Evolutionary conservation across 2,329 filamentous ascomycete genomes (phyloP).

Genomic region (Nothophaeocryptopus gaeumannii): DNA sequence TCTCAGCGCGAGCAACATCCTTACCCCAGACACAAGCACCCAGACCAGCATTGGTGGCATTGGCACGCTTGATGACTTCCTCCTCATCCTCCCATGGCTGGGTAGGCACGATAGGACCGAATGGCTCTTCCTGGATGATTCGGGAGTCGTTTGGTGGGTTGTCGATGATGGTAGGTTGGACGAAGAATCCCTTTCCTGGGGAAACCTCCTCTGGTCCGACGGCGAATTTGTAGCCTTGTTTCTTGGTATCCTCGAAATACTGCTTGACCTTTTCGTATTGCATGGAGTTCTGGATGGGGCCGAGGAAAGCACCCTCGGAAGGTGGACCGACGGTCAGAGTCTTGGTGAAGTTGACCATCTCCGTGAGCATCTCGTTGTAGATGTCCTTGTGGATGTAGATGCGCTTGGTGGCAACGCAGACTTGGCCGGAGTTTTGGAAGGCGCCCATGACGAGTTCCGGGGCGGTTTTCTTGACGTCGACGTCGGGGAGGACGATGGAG

Average conservation of each 20-base stretch:
- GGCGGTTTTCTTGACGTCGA: slow-evolving; percentile 53
- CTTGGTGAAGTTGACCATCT: slow-evolving; percentile 47
- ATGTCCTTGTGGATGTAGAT: slow-evolving; percentile 58
- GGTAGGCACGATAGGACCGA: slow-evolving; percentile 50
- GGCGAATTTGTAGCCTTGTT: slow-evolving; percentile 50
- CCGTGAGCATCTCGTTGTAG: slow-evolving; percentile 48
- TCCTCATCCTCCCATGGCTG: slow-evolving; percentile 47
- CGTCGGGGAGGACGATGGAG: slow-evolving; percentile 58
- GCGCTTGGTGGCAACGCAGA: slow-evolving; percentile 54
- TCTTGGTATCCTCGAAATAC: slow-evolving; percentile 39
- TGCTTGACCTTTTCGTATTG: slow-evolving; percentile 52
- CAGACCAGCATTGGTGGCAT: slow-evolving; percentile 51
- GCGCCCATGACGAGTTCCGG: slow-evolving; percentile 51
- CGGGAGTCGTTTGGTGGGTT: slow-evolving; percentile 41
- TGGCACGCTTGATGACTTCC: slow-evolving; percentile 49
- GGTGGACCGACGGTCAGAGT: slow-evolving; percentile 44
- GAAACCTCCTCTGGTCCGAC: slow-evolving; percentile 52
- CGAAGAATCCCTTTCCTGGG: slow-evolving; percentile 41
- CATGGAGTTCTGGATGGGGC: slow-evolving; percentile 58
- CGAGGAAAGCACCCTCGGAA: slow-evolving; percentile 50
- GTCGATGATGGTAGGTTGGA: slow-evolving; percentile 47
- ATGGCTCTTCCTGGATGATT: slow-evolving; percentile 51
- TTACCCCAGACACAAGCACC: slow-evolving; percentile 54
- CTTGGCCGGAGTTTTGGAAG: slow-evolving; percentile 59
- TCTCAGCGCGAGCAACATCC: slow-evolving; percentile 49